phyloP scores from a whole-genome alignment of 495 filamentous ascomycete species.

The Penicillium odoratum region DNA sequence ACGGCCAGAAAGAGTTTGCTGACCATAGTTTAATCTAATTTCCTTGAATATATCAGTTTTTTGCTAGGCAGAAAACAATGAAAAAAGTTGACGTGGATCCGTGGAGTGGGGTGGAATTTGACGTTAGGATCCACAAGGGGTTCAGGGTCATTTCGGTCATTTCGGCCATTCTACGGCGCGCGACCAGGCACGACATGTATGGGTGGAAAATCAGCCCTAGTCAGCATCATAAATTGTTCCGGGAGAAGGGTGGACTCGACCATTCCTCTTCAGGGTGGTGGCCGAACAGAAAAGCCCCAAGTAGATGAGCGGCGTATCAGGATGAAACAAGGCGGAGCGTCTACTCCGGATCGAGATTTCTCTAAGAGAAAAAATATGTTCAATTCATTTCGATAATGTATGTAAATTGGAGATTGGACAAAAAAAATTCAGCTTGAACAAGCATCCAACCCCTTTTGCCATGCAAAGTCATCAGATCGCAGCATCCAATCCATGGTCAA shows the following conservation, averaged over 20 bases:
- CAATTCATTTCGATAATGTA: neutral
- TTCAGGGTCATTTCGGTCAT: conserved; percentile 14
- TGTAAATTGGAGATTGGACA: neutral
- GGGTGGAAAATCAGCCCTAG: conserved; percentile 12
- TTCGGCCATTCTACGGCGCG: neutral
- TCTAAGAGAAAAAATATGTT: neutral
- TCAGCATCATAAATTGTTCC: conserved; percentile 20
- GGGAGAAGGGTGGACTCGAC: conserved; percentile 17
- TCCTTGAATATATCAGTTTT: neutral
- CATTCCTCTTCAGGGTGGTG: conserved; percentile 14
- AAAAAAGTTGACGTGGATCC: neutral
- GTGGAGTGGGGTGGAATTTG: conserved; percentile 10
- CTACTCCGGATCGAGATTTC: neutral
- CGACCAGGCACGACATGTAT: conserved; percentile 1
- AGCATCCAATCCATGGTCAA: neutral
- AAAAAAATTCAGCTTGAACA: no score
- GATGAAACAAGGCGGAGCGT: conserved; percentile 26
- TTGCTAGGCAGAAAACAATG: neutral
- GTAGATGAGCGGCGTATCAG: conserved; percentile 22
- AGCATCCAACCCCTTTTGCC: neutral
- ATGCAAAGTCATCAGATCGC: conserved; percentile 9
- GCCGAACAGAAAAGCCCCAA: conserved; percentile 16
- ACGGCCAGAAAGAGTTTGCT: conserved; percentile 7
- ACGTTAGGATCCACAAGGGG: conserved; percentile 9
- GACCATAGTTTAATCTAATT: conserved; percentile 14